Conservation (phyloP, 805 yeast genomes). For the Yamadazyma sp. region DNA sequence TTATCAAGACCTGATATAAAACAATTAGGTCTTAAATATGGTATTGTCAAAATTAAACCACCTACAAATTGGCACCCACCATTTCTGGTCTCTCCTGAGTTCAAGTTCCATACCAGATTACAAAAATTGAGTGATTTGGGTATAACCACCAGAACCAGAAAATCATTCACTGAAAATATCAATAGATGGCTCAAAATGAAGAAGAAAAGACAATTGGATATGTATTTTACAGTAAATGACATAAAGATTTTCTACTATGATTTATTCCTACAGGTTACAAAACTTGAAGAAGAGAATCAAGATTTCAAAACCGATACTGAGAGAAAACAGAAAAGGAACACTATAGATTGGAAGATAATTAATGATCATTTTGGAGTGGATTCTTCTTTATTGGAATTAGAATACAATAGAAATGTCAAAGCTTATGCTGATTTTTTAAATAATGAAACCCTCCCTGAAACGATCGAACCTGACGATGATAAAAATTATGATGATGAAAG, state of each 20-base stretch:
- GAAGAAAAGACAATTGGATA: slow-evolving; percentile 20
- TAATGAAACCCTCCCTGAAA: slow-evolving; percentile 4
- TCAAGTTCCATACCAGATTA: slow-evolving; percentile 65
- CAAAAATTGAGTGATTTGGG: slow-evolving; percentile 66
- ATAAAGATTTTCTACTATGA: slow-evolving; percentile 34
- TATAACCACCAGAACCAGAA: slow-evolving; percentile 57
- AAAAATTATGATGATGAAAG: slow-evolving; percentile 34
- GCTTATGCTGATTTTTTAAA: slow-evolving; percentile 33
- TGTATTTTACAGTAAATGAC: slow-evolving; percentile 18
- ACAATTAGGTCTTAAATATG: slow-evolving; percentile 43
- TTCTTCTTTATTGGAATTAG: slow-evolving; percentile 17
- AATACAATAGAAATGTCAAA: slow-evolving; percentile 23
- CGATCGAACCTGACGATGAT: slow-evolving; percentile 20
- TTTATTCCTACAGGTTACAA: slow-evolving; percentile 32
- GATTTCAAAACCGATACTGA: no score
- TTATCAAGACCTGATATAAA: slow-evolving; percentile 40
- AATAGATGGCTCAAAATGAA: slow-evolving; percentile 54
- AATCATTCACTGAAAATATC: slow-evolving; percentile 59
- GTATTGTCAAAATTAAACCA: slow-evolving; percentile 52
- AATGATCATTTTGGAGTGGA: slow-evolving; percentile 23
- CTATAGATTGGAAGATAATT: slow-evolving; percentile 21
- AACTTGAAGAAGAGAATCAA: no score
- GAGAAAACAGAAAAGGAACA: slow-evolving; percentile 15
- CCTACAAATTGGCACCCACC: slow-evolving; percentile 55
- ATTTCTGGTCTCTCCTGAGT: slow-evolving; percentile 51